phyloP scores from a whole-genome alignment of 768 basidiomycete genomes.

The Zangia roseola region DNA sequence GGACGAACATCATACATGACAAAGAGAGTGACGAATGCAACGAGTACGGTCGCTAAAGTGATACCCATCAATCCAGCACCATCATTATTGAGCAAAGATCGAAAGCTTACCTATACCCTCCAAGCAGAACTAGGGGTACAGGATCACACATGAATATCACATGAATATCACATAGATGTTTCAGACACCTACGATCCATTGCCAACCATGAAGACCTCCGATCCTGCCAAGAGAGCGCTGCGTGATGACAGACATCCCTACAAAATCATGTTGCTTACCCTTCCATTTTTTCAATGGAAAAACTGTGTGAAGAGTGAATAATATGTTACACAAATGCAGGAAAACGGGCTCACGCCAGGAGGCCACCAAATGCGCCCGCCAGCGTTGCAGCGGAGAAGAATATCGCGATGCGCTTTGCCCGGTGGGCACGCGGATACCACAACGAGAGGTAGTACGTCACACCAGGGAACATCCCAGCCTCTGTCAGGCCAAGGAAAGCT shows the following conservation, averaged over 20 bases:
- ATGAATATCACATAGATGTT: background rate
- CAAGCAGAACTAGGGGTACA: constrained; percentile 18
- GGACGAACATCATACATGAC: constrained; percentile 47
- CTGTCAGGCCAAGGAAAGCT: constrained; percentile 40
- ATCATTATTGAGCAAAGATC: background rate
- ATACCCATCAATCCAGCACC: background rate
- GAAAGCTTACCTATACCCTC: constrained; percentile 13
- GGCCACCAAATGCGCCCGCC: constrained; percentile 46
- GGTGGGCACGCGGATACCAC: constrained; percentile 56
- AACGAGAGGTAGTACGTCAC: constrained; percentile 43
- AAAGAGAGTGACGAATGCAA: constrained; percentile 34
- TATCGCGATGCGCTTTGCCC: constrained; percentile 51
- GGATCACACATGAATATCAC: background rate
- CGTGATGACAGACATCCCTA: background rate
- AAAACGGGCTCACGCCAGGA: constrained; percentile 36
- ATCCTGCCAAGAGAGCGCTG: background rate
- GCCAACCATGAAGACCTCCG: constrained; percentile 24
- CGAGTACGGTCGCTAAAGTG: constrained; percentile 12
- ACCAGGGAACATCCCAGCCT: constrained; percentile 39
- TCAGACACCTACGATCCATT: constrained; percentile 25
- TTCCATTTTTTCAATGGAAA: constrained; percentile 23
- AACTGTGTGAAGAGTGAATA: constrained; percentile 24
- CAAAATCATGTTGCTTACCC: constrained; percentile 30
- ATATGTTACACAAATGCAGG: background rate
- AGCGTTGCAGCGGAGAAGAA: constrained; percentile 59